These are phyloP conservation scores for Penicillium nordicum DNA, from an alignment of 2,329 filamentous ascomycete genomes.

Conservation along the genomic window DNA sequence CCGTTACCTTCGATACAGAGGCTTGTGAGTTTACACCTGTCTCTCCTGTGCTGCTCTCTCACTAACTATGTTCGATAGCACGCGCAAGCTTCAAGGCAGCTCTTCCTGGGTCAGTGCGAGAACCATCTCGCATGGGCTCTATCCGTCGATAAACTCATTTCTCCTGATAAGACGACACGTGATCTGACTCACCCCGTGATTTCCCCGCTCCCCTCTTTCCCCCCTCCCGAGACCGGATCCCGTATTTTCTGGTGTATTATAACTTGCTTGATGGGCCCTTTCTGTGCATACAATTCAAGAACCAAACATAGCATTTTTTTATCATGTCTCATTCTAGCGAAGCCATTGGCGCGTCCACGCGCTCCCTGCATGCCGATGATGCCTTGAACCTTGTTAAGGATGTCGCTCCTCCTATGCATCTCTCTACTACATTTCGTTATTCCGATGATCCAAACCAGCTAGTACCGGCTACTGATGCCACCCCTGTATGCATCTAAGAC, in stretches of 20 bases:
- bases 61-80: conserved; percentile 26
- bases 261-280: conserved; percentile 3
- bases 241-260: conserved; percentile 14
- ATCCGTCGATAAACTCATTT: conserved; percentile 34
- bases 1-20: conserved; percentile 77
- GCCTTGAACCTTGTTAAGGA: conserved; percentile 69
- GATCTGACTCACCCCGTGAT: conserved; percentile 21
- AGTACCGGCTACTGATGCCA: conserved; percentile 47
- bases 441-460: conserved; percentile 65
- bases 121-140: conserved; percentile 41
- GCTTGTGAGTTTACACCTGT: conserved; percentile 57
- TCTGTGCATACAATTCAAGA: conserved; percentile 21
- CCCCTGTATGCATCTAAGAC: conserved; percentile 47
- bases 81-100: conserved; percentile 38
- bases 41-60: background rate
- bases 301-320: conserved; percentile 18
- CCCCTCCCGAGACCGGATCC: background rate
- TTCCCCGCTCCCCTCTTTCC: conserved; percentile 6
- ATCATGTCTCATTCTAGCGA: conserved; percentile 27
- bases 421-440: conserved; percentile 90
- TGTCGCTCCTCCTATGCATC: conserved; percentile 83
- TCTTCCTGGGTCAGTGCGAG: conserved; percentile 38
- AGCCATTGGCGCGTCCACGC: conserved; percentile 55
- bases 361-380: conserved; percentile 80
- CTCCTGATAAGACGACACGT: conserved; percentile 8